Conservation (phyloP, 441 rosid species). For the Populus hybrid region DNA sequence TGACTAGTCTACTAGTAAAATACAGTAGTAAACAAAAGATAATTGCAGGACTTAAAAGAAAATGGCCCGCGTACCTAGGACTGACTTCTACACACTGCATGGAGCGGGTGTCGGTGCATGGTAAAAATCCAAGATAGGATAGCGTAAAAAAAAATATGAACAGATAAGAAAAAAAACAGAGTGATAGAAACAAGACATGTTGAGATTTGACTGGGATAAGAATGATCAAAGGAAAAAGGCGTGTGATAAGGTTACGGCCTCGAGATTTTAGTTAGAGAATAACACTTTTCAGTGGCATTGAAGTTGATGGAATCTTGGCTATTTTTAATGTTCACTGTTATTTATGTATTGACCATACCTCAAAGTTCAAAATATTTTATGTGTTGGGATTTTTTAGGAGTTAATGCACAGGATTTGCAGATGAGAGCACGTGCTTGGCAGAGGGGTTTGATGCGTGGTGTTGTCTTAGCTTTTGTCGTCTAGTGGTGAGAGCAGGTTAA, state of each 20-base stretch:
- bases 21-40: neutral
- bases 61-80: constrained; percentile 29
- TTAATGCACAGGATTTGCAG: constrained; percentile 27
- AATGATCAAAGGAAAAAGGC: constrained; percentile 1
- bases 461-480: too few species aligned
- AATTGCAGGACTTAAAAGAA: neutral
- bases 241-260: constrained; percentile 2
- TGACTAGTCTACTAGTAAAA: constrained; percentile 15
- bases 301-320: constrained; percentile 39
- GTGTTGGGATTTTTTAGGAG: constrained; percentile 21
- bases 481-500: too few species aligned
- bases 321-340: constrained; percentile 5
- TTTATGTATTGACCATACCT: neutral
- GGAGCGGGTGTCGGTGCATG: constrained; percentile 30
- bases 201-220: constrained; percentile 35
- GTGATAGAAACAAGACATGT: constrained; percentile 32
- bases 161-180: constrained; percentile 8
- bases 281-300: constrained; percentile 12
- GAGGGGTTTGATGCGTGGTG: too few species aligned
- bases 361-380: too few species aligned
- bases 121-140: constrained; percentile 19
- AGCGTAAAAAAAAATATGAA: neutral
- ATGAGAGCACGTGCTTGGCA: constrained; percentile 33
- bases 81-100: constrained; percentile 15
- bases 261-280: constrained; percentile 7